Evolutionary conservation across 2,329 filamentous ascomycete species (phyloP), one percentile per base, ranked within the genome.

Genomic region (Trichophyton benhamiae): DNA sequence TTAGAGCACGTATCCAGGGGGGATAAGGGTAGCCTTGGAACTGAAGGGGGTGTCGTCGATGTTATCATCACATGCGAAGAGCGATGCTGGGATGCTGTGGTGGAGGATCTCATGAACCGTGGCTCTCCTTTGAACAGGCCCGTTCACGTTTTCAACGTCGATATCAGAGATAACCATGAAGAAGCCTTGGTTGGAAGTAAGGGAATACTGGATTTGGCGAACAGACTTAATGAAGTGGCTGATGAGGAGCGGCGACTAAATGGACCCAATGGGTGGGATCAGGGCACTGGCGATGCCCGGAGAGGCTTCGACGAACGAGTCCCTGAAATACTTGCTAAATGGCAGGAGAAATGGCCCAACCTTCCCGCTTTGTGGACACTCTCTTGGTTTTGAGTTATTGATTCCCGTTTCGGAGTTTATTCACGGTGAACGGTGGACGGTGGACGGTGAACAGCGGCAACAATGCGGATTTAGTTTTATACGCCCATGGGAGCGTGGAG

Each of bases 101-200:
- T 99, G 9, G 94, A 99, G 69, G 92, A 99, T 72, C 79, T 99
- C 59, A 83, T 96, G 64, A 88, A 85, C 68, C 84, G 95, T 64
- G 94, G 92, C 6, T 85, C 87, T 0, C 87, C 89, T 2, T 79
- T 99, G 62, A 99, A 99, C 73, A 81, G 90, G 1, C 91, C 94
- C 0, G 94, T 99, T 0, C 94, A 99, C 72, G 89, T 99, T 61
- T 95, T 99, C 79, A 99, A 99, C 69, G 87, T 99, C 60, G 94
- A 99, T 72, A 99, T 99, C 70, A 92, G 88, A 74, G 94, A 99
- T 76, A 99, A 97, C 70, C 94, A 97, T 70, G 92, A 99, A 73
- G 94, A 99, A 75, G 94, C 94, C 0, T 80, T 92, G 22, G 83
- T 96, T 1, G 94, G 94, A 8, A 94, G 94, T 1, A 85, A 87